Percentiles rank a stretch among this genome's conserved stretches.
phyloP scores from a whole-genome alignment of 257 asterid species.

The Solanum raphanifolium region DNA sequence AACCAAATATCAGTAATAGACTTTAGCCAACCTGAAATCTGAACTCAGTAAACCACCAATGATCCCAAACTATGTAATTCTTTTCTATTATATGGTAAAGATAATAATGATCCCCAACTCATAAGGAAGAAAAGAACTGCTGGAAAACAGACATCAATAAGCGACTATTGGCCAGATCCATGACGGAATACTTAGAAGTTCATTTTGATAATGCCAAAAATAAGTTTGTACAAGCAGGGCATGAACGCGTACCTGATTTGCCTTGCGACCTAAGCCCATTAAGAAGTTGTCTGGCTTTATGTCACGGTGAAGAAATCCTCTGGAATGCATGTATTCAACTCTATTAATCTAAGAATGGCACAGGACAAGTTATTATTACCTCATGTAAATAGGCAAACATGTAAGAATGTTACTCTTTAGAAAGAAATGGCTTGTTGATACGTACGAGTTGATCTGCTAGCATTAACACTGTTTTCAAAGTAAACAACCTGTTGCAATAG shows the following conservation, averaged over 20 bases:
- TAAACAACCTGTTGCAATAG: constrained; percentile 69
- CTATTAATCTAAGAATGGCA: constrained; percentile 59
- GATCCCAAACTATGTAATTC: neutral
- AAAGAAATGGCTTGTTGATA: neutral
- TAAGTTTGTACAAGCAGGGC: neutral
- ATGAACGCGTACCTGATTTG: constrained; percentile 57
- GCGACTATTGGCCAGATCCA: neutral
- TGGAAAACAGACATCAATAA: neutral
- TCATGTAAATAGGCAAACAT: constrained; percentile 1
- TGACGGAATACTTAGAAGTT: neutral
- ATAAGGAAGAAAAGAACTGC: neutral
- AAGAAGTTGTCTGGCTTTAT: constrained; percentile 92
- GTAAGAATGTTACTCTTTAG: neutral
- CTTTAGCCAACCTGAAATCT: neutral
- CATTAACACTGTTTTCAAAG: constrained; percentile 81
- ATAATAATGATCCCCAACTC: neutral
- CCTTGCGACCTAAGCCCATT: constrained; percentile 97
- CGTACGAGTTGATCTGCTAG: constrained; percentile 89
- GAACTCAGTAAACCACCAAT: neutral
- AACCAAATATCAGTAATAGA: neutral
- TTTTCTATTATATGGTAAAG: neutral
- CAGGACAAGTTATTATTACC: neutral
- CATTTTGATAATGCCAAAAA: neutral
- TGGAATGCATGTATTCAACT: constrained; percentile 87
- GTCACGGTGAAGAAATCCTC: constrained; percentile 98